Percentiles rank a stretch among this genome's conserved stretches.
Evolutionary conservation across 2,329 filamentous ascomycete genomes (phyloP).

Genomic region (Exophiala oligosperma): DNA sequence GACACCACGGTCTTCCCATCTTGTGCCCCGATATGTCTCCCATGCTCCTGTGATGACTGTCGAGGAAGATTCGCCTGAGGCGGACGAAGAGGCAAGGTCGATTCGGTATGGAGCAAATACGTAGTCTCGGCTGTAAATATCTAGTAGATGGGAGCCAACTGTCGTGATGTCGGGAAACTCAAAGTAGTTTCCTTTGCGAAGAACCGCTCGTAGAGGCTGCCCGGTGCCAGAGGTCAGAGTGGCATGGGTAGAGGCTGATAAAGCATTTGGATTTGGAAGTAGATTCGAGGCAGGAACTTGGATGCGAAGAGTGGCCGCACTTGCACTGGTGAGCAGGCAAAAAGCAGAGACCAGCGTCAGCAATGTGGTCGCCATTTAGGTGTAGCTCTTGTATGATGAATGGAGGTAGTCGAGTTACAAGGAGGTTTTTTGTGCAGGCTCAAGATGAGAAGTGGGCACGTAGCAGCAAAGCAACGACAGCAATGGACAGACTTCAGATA

Average conservation of each 20-base stretch:
- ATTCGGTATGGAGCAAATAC: slow-evolving; percentile 78
- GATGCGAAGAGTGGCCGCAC: slow-evolving; percentile 29
- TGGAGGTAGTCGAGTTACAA: too few relatives aligned
- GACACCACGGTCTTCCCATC: slow-evolving; percentile 28
- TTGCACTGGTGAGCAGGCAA: neutral
- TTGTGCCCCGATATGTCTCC: slow-evolving; percentile 28
- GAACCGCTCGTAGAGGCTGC: slow-evolving; percentile 46
- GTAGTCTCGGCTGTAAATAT: slow-evolving; percentile 73
- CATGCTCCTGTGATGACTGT: slow-evolving; percentile 32
- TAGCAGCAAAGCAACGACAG: too few relatives aligned
- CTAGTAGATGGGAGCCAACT: slow-evolving; percentile 74
- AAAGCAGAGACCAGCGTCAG: neutral
- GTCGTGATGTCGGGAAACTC: slow-evolving; percentile 67
- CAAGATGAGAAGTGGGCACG: too few relatives aligned
- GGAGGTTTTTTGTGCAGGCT: too few relatives aligned
- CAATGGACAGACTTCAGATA: too few relatives aligned
- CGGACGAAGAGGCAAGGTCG: slow-evolving; percentile 56
- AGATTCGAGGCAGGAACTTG: slow-evolving; percentile 42
- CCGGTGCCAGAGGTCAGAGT: slow-evolving; percentile 46
- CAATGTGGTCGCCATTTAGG: neutral
- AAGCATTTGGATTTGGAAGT: slow-evolving; percentile 44
- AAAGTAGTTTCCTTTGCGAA: slow-evolving; percentile 60
- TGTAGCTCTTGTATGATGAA: neutral
- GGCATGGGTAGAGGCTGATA: slow-evolving; percentile 51
- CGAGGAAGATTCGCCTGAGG: slow-evolving; percentile 37